Base-by-base conservation (phyloP, 768 basidiomycete species). In the Amanita subjunquillea region DNA sequence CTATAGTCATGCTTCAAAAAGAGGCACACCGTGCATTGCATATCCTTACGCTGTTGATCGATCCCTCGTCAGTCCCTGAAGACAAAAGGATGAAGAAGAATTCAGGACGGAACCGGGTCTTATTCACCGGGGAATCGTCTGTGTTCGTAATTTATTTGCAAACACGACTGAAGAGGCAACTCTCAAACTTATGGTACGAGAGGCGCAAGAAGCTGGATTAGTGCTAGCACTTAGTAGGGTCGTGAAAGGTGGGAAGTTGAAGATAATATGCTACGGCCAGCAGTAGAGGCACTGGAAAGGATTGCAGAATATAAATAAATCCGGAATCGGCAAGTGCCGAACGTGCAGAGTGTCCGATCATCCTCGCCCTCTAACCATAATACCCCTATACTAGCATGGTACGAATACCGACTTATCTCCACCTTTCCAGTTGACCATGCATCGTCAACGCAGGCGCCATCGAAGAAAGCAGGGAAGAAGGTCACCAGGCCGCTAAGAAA, bases 401-500 rank as follows among this genome's bases (percentile, higher is more conserved):
- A 45, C 44, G 57, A 50, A 40, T 38, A 47, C 25, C 32, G 29
- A 39, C n/a, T 23, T 41, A 45, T 36, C 20, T 37, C 42, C 22
- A 23, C 30, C 9, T 12, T 30, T 46, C 5, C 43, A 9, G n/a
- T 17, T 53, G 15, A 38, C 17, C 37, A 45, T 51, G 40, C n/a
- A 23, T 37, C 9, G 4, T 17, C 39, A 43, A 32, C 54, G 2
- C 60, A 91, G 89, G 90, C 87, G 45, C 80, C 82, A 61, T 91
- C 90, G 44, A 92, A 90, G 76, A 92, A 91, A 71, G 89, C 90
- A 44, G 89, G 83, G 38, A 91, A 90, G 78, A 91, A 91, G 73
- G 82, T 72, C 37, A 69, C 77, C 70, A 80, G 40, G 67, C 80
- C 47, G 67, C 81, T 13, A 88, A 86, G 77, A 84, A 83, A 48